phyloP scores from a whole-genome alignment of 2,329 filamentous ascomycete genomes.

The Mycosphaerella arachidis region DNA sequence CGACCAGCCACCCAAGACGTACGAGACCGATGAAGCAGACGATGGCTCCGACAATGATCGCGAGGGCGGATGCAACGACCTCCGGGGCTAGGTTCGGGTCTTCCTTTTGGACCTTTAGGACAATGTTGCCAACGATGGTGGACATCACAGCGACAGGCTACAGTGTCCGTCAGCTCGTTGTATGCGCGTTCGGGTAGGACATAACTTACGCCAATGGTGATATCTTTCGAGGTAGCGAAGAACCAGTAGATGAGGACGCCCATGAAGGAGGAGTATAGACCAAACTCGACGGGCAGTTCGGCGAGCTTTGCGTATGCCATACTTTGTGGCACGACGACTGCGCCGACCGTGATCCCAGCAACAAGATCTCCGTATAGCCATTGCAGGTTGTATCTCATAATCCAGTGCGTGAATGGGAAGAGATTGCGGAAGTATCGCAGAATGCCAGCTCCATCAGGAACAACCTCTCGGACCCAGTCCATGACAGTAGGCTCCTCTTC shows the following conservation, averaged over 20 bases:
- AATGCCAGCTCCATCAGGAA: conserved; percentile 57
- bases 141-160: conserved; percentile 94
- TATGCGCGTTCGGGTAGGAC: background rate
- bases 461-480: conserved; percentile 65
- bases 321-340: conserved; percentile 87
- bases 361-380: conserved; percentile 89
- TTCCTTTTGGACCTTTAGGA: conserved; percentile 56
- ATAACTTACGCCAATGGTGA: conserved; percentile 78
- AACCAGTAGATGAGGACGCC: conserved; percentile 95
- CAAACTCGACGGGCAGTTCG: conserved; percentile 73
- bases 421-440: conserved; percentile 62
- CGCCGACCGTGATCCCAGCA: conserved; percentile 72
- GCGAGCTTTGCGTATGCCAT: conserved; percentile 93
- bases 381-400: conserved; percentile 77
- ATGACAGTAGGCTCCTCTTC: conserved; percentile 71
- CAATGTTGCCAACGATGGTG: conserved; percentile 78
- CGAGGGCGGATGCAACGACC: conserved; percentile 71
- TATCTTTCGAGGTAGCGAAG: conserved; percentile 97
- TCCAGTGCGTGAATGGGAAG: conserved; percentile 90
- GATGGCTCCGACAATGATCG: conserved; percentile 72
- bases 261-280: conserved; percentile 93
- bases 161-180: background rate
- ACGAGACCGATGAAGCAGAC: conserved; percentile 74
- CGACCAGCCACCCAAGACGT: conserved; percentile 82
- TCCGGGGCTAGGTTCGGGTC: conserved; percentile 58